Evolutionary conservation across 2,329 filamentous ascomycete species (phyloP), one percentile per base, ranked within the genome.

Genomic region (Ramichloridium luteum): DNA sequence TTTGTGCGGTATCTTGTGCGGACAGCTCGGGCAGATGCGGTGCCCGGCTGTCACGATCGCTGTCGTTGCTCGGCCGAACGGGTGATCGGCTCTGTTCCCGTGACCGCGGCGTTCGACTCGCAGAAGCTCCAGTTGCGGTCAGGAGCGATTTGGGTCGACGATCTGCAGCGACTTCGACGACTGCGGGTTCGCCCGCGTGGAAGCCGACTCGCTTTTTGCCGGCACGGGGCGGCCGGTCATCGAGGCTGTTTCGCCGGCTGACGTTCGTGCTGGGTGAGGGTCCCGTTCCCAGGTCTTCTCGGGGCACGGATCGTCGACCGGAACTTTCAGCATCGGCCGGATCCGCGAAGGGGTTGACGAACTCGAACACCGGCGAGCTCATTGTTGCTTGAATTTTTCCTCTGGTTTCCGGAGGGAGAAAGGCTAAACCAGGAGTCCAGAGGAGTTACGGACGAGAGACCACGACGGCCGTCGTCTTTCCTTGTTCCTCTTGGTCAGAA

Each of bases 11-110:
- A 31, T 52, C 44, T 31, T 53, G 50, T 28, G 44, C 37, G 4
- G 51, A 53, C 4, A 54, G 36, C 13, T 46, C 38, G 8, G 49
- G 50, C 5, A 54, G 36, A 37, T 51, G 47, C 4, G 50, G 50
- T 27, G 39, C 48, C 32, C 32, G 36, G 15, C n/a, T n/a, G n/a
- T n/a, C n/a, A n/a, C n/a, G n/a, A n/a, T n/a, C n/a, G n/a, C n/a
- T 31, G 20, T 8, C 20, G 20, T 23, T n/a, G 20, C 8, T 8
- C 8, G 20, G 20, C n/a, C 20, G 20, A 8, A 8, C 20, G 8
- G 20, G 20, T 8, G 20, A 23, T 8, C 20, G 8, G 20, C 20
- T 23, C 8, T n/a, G 8, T n/a, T 23, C 20, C n/a, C 20, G 20
- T 8, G 20, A 8, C 20, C 20, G 20, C 20, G 20, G 8, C n/a